phyloP scores from a whole-genome alignment of 2,329 filamentous ascomycete species.

The Aspergillus sp. region DNA sequence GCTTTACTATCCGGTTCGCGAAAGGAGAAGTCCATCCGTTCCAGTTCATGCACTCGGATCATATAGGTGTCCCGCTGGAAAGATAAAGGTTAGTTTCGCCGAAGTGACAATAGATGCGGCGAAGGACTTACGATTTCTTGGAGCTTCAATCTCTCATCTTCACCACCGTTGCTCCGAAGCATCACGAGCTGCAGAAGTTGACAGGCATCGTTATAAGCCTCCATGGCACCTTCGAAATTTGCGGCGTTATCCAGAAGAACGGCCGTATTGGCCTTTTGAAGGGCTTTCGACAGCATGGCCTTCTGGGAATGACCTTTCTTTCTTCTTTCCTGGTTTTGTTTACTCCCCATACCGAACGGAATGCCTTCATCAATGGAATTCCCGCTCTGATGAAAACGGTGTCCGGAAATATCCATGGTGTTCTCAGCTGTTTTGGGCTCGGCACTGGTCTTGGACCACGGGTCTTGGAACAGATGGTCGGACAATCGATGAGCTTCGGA shows the following conservation, averaged over 20 bases:
- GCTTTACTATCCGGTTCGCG: constrained; percentile 64
- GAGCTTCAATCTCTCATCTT: constrained; percentile 78
- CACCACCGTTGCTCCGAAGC: constrained; percentile 75
- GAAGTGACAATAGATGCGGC: not conserved
- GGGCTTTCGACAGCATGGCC: constrained; percentile 90
- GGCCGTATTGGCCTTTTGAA: constrained; percentile 93
- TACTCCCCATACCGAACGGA: constrained; percentile 22
- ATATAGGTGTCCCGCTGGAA: constrained; percentile 81
- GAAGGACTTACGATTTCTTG: constrained; percentile 78
- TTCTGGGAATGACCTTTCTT: constrained; percentile 71
- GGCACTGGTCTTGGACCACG: constrained; percentile 6
- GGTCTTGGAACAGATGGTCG: constrained; percentile 12
- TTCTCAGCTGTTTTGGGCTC: constrained; percentile 1
- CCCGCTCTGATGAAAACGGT: constrained; percentile 12
- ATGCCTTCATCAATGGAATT: constrained; percentile 27
- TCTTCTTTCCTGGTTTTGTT: constrained; percentile 30
- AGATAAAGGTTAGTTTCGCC: constrained; percentile 12
- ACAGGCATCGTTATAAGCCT: constrained; percentile 90
- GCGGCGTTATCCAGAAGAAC: constrained; percentile 95
- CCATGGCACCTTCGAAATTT: constrained; percentile 86
- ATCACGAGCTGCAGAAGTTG: constrained; percentile 84
- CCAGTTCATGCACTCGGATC: constrained; percentile 82
- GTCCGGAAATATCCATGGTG: constrained; percentile 1
- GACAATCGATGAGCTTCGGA: constrained; percentile 18
- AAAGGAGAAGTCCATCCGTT: constrained; percentile 61